Base-by-base conservation (phyloP, 768 basidiomycete species). In the Hypsizygus marmoreus region DNA sequence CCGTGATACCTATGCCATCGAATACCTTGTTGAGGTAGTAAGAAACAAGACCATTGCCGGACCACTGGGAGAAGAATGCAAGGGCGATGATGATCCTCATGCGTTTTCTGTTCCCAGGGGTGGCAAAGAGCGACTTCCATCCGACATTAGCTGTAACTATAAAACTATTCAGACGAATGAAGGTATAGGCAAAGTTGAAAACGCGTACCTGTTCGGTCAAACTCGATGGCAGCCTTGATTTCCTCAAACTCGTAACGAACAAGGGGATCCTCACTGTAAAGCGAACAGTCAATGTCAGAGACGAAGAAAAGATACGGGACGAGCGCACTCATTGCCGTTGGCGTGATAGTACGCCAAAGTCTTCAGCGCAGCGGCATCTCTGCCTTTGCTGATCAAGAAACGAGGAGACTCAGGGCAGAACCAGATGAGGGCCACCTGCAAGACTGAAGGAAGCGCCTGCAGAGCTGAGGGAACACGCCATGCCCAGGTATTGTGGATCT, bases 61-160 rank as follows among this genome's bases (percentile, higher is more conserved):
- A 89, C 88, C 87, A 90, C 56, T 88, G 86, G 2, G 87, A 89
- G 76, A 91, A 89, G 76, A 86, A 86, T 36, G 86, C 87, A 44
- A 91, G 70, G 36, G 84, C 84, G 51, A 87, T 61, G 63, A 91
- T 86, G 63, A 91, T 86, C 44, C 77, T 68, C 76, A 91, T 76
- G 47, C 91, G 87, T 65, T 73, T 82, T 52, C 80, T 71, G 75
- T 92, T 92, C 40, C 88, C 90, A 22, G 74, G 64, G 34, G 78
- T 88, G 32, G 70, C 57, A 59, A 89, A 66, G 53, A 93, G 76
- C 2, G 84, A 74, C 57, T 76, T 81, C 83, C 83, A 91, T 48
- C 82, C 83, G 33, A 86, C 67, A 51, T 80, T 81, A 40, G 72
- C 61, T 13, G 75, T 73, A 32, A 80, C 82, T 62, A 66, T 48